phyloP scores from a whole-genome alignment of 2,329 filamentous ascomycete species.

The Passalora sequoiae region DNA sequence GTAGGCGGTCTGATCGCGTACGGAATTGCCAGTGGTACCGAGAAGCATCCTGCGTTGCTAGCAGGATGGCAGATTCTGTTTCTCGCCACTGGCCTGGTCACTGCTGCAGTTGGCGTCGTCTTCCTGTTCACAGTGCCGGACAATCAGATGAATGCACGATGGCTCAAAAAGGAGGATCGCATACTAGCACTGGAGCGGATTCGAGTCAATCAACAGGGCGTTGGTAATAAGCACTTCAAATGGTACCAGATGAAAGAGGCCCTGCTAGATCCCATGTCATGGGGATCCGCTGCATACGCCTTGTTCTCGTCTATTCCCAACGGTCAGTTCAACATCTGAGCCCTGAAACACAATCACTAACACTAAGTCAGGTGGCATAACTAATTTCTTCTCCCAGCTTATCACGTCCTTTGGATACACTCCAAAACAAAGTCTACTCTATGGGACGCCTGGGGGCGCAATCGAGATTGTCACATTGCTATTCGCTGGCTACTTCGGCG shows the following conservation, averaged over 20 bases:
- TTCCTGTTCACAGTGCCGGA: slow-evolving; percentile 51
- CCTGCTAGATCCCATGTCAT: slow-evolving; percentile 53
- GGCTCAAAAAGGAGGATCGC: slow-evolving; percentile 62
- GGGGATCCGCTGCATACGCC: slow-evolving; percentile 57
- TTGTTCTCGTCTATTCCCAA: slow-evolving; percentile 55
- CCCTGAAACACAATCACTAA: not conserved
- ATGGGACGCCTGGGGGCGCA: slow-evolving; percentile 61
- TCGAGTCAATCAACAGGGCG: slow-evolving; percentile 68
- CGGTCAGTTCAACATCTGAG: slow-evolving; percentile 30
- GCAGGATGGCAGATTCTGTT: slow-evolving; percentile 61
- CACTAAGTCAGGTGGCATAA: slow-evolving; percentile 43
- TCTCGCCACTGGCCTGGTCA: slow-evolving; percentile 43
- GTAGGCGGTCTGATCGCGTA: slow-evolving; percentile 60
- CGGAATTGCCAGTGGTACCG: slow-evolving; percentile 55
- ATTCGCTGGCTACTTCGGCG: slow-evolving; percentile 52
- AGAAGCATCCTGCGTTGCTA: slow-evolving; percentile 52
- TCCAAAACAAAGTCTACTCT: slow-evolving; percentile 56
- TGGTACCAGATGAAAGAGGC: slow-evolving; percentile 58
- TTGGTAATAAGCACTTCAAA: slow-evolving; percentile 50
- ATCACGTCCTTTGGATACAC: slow-evolving; percentile 63
- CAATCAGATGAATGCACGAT: slow-evolving; percentile 56
- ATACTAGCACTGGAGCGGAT: slow-evolving; percentile 66
- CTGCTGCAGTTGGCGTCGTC: slow-evolving; percentile 37
- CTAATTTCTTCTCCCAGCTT: slow-evolving; percentile 58
- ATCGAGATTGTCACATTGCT: slow-evolving; percentile 59